These are phyloP conservation scores for Clohesyomyces aquaticus DNA, from an alignment of 495 filamentous ascomycete species.

Conservation along the genomic window DNA sequence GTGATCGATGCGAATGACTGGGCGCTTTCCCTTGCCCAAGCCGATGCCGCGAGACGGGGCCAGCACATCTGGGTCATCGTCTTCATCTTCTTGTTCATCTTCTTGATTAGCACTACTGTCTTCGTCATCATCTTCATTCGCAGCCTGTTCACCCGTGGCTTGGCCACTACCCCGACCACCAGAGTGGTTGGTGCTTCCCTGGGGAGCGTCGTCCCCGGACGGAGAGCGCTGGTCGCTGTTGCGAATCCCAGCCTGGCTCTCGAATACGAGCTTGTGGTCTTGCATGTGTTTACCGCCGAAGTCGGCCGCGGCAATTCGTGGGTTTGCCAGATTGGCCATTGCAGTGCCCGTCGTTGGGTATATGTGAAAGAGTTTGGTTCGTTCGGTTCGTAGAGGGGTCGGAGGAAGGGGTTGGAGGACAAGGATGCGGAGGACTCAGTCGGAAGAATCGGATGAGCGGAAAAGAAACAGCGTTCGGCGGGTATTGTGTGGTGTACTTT, in stretches of 20 bases:
- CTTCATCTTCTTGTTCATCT: slow-evolving; percentile 56
- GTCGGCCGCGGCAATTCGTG: slow-evolving; percentile 20
- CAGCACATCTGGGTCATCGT: slow-evolving; percentile 54
- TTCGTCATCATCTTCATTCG: slow-evolving; percentile 35
- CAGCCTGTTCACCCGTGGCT: slow-evolving; percentile 28
- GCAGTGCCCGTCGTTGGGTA: background rate
- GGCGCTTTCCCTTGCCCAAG: slow-evolving; percentile 42
- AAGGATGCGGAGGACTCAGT: slow-evolving; percentile 17
- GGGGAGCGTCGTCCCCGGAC: slow-evolving; percentile 15
- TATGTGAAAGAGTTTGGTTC: background rate
- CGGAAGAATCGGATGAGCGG: slow-evolving; percentile 27
- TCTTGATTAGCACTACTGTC: slow-evolving; percentile 50
- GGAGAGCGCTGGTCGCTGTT: slow-evolving; percentile 24
- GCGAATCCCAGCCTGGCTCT: slow-evolving; percentile 14
- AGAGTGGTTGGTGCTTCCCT: slow-evolving; percentile 20
- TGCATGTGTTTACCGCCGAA: slow-evolving; percentile 27
- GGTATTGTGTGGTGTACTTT: slow-evolving; percentile 36
- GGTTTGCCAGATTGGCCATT: slow-evolving; percentile 25
- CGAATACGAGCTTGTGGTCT: slow-evolving; percentile 33
- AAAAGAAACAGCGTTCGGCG: slow-evolving; percentile 35
- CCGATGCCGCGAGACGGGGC: slow-evolving; percentile 58
- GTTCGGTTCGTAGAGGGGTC: slow-evolving; percentile 36
- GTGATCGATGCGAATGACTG: slow-evolving; percentile 33
- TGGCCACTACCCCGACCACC: slow-evolving; percentile 23
- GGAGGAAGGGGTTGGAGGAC: background rate